Conservation (phyloP, 2,329 filamentous ascomycete species). For the Thielaviopsis musarum region DNA sequence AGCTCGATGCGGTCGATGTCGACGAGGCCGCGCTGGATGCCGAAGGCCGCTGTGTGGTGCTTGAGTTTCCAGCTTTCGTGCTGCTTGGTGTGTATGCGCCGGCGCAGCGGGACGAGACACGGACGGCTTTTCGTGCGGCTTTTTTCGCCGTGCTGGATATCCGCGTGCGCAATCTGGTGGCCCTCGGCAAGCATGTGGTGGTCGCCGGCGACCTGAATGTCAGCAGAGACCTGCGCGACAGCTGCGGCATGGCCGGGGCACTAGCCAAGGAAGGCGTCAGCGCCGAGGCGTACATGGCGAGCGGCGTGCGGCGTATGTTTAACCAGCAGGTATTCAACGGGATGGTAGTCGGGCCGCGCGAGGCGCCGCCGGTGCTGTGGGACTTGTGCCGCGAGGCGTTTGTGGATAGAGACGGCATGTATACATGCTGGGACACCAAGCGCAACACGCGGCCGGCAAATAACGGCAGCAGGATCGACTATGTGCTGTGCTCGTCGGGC, state of each 20-base stretch:
- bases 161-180: conserved; percentile 67
- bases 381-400: conserved; percentile 76
- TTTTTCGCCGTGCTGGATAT: conserved; percentile 70
- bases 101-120: conserved; percentile 68
- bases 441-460: conserved; percentile 93
- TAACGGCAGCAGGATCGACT: conserved; percentile 85
- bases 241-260: conserved; percentile 53
- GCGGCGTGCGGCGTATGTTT: conserved; percentile 58
- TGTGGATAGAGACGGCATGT: conserved; percentile 71
- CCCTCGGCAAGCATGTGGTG: conserved; percentile 68
- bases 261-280: conserved; percentile 54
- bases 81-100: conserved; percentile 86
- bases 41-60: conserved; percentile 76
- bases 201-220: conserved; percentile 85
- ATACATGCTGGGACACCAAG: conserved; percentile 91
- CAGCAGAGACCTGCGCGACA: conserved; percentile 50
- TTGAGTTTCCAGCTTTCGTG: conserved; percentile 92
- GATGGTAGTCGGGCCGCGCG: conserved; percentile 46
- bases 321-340: conserved; percentile 72
- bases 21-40: conserved; percentile 66
- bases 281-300: conserved; percentile 54
- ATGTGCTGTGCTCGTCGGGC: conserved; percentile 64
- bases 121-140: conserved; percentile 64
- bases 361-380: conserved; percentile 59
- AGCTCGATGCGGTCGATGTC: conserved; percentile 36